These are phyloP conservation scores for Neonectria hederae DNA, from an alignment of 2,329 filamentous ascomycete species.

Conservation along the genomic window DNA sequence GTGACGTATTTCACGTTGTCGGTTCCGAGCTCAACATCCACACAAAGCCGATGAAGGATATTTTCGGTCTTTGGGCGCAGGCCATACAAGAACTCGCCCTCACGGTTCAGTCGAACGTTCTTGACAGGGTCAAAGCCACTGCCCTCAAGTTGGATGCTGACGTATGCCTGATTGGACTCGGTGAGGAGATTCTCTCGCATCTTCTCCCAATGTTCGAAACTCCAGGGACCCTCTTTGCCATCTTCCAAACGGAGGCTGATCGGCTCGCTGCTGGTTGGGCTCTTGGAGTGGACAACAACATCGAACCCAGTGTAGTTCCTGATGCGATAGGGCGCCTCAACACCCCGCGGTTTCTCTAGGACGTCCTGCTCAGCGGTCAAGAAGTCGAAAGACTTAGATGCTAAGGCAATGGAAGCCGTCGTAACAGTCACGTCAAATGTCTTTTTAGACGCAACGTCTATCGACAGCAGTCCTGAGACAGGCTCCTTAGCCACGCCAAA, in stretches of 20 bases:
- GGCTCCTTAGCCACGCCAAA: conserved; percentile 85
- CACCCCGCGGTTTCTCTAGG: conserved; percentile 88
- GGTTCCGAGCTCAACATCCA: conserved; percentile 88
- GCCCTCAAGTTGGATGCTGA: conserved; percentile 86
- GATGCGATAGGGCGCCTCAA: conserved; percentile 91
- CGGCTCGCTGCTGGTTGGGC: conserved; percentile 69
- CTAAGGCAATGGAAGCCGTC: conserved; percentile 90
- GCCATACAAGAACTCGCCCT: conserved; percentile 91
- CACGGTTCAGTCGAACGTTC: conserved; percentile 89
- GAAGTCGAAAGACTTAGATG: conserved; percentile 92
- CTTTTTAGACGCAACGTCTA: conserved; percentile 90
- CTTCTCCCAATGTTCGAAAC: conserved; percentile 95
- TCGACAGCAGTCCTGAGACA: conserved; percentile 77
- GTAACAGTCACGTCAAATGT: conserved; percentile 92
- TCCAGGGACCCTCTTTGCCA: conserved; percentile 92
- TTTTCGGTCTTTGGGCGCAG: conserved; percentile 87
- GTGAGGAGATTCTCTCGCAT: conserved; percentile 92
- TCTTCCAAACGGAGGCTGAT: conserved; percentile 83
- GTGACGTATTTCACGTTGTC: conserved; percentile 99
- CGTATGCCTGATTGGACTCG: conserved; percentile 80
- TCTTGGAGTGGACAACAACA: conserved; percentile 83
- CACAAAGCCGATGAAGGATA: conserved; percentile 86
- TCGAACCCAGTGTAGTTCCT: conserved; percentile 97
- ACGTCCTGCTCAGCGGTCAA: conserved; percentile 86
- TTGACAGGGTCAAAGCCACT: conserved; percentile 93